phyloP scores from a whole-genome alignment of 2,329 filamentous ascomycete genomes.

The Metarhizium anisopliae region DNA sequence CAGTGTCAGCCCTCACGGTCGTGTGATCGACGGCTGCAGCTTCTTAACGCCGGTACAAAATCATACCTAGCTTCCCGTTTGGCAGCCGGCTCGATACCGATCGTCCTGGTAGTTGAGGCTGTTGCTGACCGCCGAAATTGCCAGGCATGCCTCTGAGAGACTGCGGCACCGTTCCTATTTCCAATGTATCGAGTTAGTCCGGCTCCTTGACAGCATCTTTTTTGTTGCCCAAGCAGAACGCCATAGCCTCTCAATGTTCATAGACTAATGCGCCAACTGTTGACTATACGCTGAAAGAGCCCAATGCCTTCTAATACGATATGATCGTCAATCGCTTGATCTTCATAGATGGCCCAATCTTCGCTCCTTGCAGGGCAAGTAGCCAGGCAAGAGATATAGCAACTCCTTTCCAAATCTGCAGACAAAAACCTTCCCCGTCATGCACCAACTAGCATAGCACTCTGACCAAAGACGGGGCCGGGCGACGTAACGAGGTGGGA shows the following conservation, averaged over 20 bases:
- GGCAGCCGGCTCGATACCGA: slow-evolving; percentile 50
- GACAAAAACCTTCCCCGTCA: not conserved
- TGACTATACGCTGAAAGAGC: not conserved
- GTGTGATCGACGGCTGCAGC: too few species aligned
- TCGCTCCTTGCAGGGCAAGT: not conserved
- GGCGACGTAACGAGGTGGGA: not conserved
- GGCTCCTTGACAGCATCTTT: not conserved
- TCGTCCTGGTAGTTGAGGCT: slow-evolving; percentile 44
- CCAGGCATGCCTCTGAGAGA: slow-evolving; percentile 52
- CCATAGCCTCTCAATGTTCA: not conserved
- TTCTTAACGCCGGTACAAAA: not conserved
- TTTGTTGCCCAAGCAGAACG: not conserved
- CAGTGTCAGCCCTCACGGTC: not conserved
- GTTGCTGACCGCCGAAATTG: slow-evolving; percentile 51
- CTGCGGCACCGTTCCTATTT: slow-evolving; percentile 50
- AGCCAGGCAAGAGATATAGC: not conserved
- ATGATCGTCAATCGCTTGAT: not conserved
- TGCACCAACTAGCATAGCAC: not conserved
- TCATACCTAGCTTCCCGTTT: slow-evolving; percentile 54
- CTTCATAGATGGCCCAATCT: not conserved
- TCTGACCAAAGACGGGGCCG: not conserved
- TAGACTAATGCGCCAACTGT: not conserved
- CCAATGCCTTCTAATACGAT: not conserved
- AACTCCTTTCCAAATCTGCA: too few species aligned
- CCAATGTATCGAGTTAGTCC: slow-evolving; percentile 18